These are phyloP conservation scores for Chlamydomonas sp. DNA, from an alignment of 139 green algal species.

Conservation along the genomic window DNA sequence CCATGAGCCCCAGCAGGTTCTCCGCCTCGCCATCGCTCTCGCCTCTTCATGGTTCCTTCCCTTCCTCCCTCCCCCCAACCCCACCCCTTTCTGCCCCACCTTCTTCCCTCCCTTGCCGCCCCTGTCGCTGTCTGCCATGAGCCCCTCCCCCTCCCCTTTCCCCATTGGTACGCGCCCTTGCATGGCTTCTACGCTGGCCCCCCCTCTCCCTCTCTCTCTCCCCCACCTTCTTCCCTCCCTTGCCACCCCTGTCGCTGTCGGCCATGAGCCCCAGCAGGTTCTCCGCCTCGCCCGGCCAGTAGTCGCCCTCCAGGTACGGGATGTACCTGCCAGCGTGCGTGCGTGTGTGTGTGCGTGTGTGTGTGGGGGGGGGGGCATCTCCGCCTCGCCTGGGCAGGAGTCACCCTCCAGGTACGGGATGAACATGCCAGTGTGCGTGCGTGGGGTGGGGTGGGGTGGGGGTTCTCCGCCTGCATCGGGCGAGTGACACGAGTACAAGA, in stretches of 20 bases:
- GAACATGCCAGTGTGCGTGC: conserved; percentile 38
- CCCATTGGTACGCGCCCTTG: too few species aligned
- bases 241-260: conserved; percentile 30
- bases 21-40: conserved; percentile 68
- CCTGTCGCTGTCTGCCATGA: too few species aligned
- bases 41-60: too few species aligned
- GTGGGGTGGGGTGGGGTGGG: too few species aligned
- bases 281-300: conserved; percentile 86
- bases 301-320: conserved; percentile 98
- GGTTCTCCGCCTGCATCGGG: conserved; percentile 77
- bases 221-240: conserved; percentile 26
- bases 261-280: conserved; percentile 55
- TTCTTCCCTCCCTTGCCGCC: too few species aligned
- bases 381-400: conserved; percentile 88
- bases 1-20: conserved; percentile 56
- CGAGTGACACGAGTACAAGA: conserved; percentile 99
- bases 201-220: too few species aligned
- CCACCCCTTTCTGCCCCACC: too few species aligned
- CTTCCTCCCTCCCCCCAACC: too few species aligned
- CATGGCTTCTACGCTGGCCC: too few species aligned
- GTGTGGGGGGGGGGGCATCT: too few species aligned
- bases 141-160: too few species aligned
- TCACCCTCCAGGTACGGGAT: conserved; percentile 98
- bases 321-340: conserved; percentile 50
- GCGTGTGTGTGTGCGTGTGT: too few species aligned